Evolutionary conservation across 2,329 filamentous ascomycete genomes (phyloP).

Genomic region (Fusarium goolgardi): DNA sequence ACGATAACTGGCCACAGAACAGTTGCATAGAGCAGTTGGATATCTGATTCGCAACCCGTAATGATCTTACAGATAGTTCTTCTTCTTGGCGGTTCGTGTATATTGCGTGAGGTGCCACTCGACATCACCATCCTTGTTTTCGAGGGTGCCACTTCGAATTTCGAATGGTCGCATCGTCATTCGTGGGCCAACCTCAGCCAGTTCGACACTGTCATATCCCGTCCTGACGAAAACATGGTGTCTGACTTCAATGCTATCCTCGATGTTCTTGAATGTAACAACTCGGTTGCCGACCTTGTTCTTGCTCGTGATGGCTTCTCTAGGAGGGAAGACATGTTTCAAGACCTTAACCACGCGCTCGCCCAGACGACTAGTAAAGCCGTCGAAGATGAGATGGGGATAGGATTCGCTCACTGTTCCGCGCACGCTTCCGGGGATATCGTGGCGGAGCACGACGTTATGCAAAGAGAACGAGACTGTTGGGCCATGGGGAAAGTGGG

Average conservation of each 20-base stretch:
- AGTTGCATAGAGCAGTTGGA: neutral
- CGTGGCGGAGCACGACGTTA: slow-evolving; percentile 91
- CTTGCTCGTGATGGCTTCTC: slow-evolving; percentile 77
- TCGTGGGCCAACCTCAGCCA: slow-evolving; percentile 89
- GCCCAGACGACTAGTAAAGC: slow-evolving; percentile 85
- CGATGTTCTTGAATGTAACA: slow-evolving; percentile 93
- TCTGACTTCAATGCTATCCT: slow-evolving; percentile 92
- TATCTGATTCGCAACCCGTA: neutral
- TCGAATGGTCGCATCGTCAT: slow-evolving; percentile 99
- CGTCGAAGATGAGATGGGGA: slow-evolving; percentile 95
- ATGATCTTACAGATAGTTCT: slow-evolving; percentile 83
- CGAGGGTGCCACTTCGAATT: slow-evolving; percentile 88
- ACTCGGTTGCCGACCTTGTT: slow-evolving; percentile 87
- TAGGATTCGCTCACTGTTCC: slow-evolving; percentile 94
- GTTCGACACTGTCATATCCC: slow-evolving; percentile 86
- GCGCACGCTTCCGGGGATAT: slow-evolving; percentile 87
- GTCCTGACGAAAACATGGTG: slow-evolving; percentile 89
- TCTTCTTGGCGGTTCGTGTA: slow-evolving; percentile 92
- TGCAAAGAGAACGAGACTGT: slow-evolving; percentile 84
- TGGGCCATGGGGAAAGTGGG: slow-evolving; percentile 88
- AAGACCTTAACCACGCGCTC: slow-evolving; percentile 87
- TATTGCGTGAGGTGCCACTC: slow-evolving; percentile 98
- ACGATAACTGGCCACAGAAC: neutral
- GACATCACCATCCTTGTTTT: slow-evolving; percentile 94
- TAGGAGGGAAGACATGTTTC: slow-evolving; percentile 93